Evolutionary conservation across 164 flowering plant species (phyloP), one percentile per base, ranked within the genome.

Genomic region (Akebia trifoliata): DNA sequence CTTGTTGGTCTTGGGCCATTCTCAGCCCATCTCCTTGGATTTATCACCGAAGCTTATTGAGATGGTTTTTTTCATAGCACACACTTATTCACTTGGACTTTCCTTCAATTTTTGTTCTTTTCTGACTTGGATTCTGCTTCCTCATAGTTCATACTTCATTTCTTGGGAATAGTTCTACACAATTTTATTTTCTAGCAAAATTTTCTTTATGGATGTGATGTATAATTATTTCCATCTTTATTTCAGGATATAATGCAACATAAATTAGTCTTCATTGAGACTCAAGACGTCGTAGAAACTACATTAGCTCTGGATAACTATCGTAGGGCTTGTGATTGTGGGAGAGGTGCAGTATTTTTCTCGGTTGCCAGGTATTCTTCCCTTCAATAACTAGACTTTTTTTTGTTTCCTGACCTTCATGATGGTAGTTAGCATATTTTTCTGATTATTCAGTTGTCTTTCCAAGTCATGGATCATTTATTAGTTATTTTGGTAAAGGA

Each of bases 261-360:
- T 69, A 94, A 94, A 72, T 91, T 94, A 60, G 95, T 94, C 24
- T 94, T 94, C 65, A 85, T 94, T 70, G 99, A 94, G 82, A 94
- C 99, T 25, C 97, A 88, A 56, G 99, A 94, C 80, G 96, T 94
- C 17, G 96, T 90, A 22, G 99, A 94, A 78, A 94, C 99, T 54
- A 90, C 99, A 24, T 76, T 94, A 72, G 99, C 97, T 56, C 74
- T 94, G 39, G 99, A 94, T 76, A 90, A 94, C 71, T 94, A 90
- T 66, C 93, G 99, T 17, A 82, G 64, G 72, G 99, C 99, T 69
- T 94, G 99, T 66, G 99, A 94, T 73, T 86, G 99, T 74, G 99
- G 99, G 44, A 85, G 99, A 73, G 99, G 99, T 54, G 99, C 99
- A 55, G 96, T 94, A 31, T 94, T 94, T 66, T 86, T 94, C 69